A percentile compares a stretch with the other conserved stretches of the same genome.
These are phyloP conservation scores for Pyrus bretschneideri DNA, from an alignment of 306 rosid species.

Conservation along the genomic window DNA sequence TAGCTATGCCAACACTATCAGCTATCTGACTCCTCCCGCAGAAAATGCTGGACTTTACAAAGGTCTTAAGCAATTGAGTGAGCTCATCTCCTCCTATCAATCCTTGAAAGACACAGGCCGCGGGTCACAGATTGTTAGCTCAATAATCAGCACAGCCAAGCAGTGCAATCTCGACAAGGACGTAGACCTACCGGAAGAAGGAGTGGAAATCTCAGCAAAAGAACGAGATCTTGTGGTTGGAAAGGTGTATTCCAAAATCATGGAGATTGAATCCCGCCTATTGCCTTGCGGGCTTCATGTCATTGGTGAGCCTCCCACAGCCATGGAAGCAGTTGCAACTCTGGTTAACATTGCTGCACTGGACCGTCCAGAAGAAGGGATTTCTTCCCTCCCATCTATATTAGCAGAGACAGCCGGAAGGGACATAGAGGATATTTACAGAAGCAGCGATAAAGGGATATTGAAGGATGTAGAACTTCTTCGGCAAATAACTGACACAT, in stretches of 20 bases:
- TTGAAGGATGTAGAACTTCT: slow-evolving; percentile 95
- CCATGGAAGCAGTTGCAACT: slow-evolving; percentile 96
- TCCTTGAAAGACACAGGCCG: slow-evolving; percentile 96
- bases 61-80: slow-evolving; percentile 94
- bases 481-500: slow-evolving; percentile 73
- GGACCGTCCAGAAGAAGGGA: slow-evolving; percentile 82
- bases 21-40: slow-evolving; percentile 97
- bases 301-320: slow-evolving; percentile 97
- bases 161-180: slow-evolving; percentile 99
- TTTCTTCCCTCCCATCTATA: slow-evolving; percentile 69
- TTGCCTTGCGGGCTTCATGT: slow-evolving; percentile 95
- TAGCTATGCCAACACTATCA: slow-evolving; percentile 95
- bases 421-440: slow-evolving; percentile 72
- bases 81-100: slow-evolving; percentile 92
- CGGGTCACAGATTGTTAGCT: slow-evolving; percentile 90
- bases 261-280: slow-evolving; percentile 96
- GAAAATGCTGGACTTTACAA: slow-evolving; percentile 99
- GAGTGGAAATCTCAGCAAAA: slow-evolving; percentile 66
- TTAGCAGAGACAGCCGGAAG: slow-evolving; percentile 86
- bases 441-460: slow-evolving; percentile 79
- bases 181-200: slow-evolving; percentile 79
- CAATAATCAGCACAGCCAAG: slow-evolving; percentile 91
- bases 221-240: slow-evolving; percentile 93
- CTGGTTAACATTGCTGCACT: slow-evolving; percentile 94
- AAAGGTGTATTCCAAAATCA: slow-evolving; percentile 86